Conservation (phyloP, 2,329 filamentous ascomycete genomes). For the Pyrenophora teres region DNA sequence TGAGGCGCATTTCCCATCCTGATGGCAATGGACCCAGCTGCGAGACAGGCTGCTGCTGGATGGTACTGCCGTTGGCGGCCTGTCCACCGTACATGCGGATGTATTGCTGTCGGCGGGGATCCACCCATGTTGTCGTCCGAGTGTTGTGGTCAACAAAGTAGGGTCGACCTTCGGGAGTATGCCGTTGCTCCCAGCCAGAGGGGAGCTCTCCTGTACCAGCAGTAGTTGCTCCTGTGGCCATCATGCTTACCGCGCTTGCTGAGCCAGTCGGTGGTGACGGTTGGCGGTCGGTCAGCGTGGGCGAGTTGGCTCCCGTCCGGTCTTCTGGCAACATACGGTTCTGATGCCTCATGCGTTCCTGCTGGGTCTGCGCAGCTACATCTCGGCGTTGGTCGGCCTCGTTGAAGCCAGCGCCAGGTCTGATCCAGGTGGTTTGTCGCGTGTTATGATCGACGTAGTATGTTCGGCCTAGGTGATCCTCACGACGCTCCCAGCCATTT, state of each 20-base stretch:
- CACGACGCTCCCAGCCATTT: constrained; percentile 91
- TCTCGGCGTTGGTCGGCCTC: constrained; percentile 76
- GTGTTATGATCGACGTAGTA: constrained; percentile 99
- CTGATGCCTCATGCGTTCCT: constrained; percentile 91
- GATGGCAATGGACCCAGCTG: constrained; percentile 94
- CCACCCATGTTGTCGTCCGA: constrained; percentile 96
- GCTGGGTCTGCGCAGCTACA: constrained; percentile 87
- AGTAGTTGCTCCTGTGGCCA: constrained; percentile 93
- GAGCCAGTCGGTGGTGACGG: constrained; percentile 45
- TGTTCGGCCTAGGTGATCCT: constrained; percentile 91
- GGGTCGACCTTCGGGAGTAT: constrained; percentile 89
- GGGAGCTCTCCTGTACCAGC: constrained; percentile 94
- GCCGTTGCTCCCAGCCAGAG: constrained; percentile 93
- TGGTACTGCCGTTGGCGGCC: constrained; percentile 73
- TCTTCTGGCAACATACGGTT: constrained; percentile 96
- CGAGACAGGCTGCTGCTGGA: constrained; percentile 96
- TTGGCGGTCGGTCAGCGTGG: constrained; percentile 67
- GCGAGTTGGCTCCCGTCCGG: constrained; percentile 89
- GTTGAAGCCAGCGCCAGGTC: constrained; percentile 79
- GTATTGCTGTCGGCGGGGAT: constrained; percentile 95
- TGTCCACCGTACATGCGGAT: constrained; percentile 97
- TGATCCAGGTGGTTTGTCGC: constrained; percentile 92
- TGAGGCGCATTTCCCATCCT: constrained; percentile 99
- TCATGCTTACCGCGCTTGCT: constrained; percentile 76
- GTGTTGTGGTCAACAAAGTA: constrained; percentile 99